A percentile compares a stretch with the other conserved stretches of the same genome.
These are phyloP conservation scores for Echria macrotheca DNA, from an alignment of 495 filamentous ascomycete genomes.

Conservation along the genomic window DNA sequence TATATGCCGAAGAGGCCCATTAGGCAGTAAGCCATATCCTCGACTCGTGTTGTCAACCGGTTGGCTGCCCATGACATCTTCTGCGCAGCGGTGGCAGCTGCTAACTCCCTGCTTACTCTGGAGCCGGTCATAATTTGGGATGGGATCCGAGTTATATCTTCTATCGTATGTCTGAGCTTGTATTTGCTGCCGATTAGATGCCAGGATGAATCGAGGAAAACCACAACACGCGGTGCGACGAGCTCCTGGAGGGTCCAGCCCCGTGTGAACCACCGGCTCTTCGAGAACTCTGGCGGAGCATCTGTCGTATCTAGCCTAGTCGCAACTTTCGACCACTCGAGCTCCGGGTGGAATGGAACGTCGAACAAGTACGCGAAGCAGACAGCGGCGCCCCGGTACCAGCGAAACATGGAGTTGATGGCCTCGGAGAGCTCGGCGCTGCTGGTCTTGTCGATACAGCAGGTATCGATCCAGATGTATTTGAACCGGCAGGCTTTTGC, in stretches of 20 bases:
- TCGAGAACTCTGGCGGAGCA: not conserved
- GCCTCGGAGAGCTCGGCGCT: not conserved
- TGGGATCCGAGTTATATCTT: too few species aligned
- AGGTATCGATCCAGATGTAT: slow-evolving; percentile 8
- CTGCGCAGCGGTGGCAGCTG: not conserved
- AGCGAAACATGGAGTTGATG: slow-evolving; percentile 14
- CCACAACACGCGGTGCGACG: not conserved
- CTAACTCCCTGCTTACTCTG: not conserved
- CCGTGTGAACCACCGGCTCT: not conserved
- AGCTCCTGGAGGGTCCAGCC: not conserved
- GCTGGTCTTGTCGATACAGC: not conserved
- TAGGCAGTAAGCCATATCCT: not conserved
- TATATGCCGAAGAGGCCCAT: not conserved
- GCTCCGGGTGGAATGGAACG: slow-evolving; percentile 10
- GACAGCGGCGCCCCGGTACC: slow-evolving; percentile 21
- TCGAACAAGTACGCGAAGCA: slow-evolving; percentile 31
- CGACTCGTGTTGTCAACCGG: not conserved
- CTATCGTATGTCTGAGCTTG: too few species aligned
- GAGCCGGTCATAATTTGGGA: not conserved
- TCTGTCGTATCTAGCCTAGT: not conserved
- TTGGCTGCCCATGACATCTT: not conserved
- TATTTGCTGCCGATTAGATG: not conserved
- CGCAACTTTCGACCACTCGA: too few species aligned
- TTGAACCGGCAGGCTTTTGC: slow-evolving; percentile 35
- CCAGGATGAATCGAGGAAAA: not conserved